Evolutionary conservation across 1,284 basidiomycete species (phyloP).

Genomic region (Veloporphyrellus conicus): DNA sequence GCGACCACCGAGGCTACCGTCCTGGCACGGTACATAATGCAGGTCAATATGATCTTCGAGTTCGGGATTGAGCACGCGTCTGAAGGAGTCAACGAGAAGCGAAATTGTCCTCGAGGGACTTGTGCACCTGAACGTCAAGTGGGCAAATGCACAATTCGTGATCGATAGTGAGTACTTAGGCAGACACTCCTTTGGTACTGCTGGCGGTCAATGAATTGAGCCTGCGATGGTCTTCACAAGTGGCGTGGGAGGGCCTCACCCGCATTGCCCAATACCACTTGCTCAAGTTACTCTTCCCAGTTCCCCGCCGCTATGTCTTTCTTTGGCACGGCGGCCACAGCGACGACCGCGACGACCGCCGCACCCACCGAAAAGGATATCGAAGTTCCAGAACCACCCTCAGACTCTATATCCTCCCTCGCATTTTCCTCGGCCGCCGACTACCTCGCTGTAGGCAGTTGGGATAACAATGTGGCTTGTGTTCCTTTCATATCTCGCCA

Average conservation of each 20-base stretch:
- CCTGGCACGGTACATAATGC: no score
- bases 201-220: no score
- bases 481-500: neutral
- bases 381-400: slow-evolving; percentile 53
- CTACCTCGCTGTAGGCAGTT: slow-evolving; percentile 56
- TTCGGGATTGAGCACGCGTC: no score
- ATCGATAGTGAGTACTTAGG: neutral
- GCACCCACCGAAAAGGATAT: slow-evolving; percentile 46
- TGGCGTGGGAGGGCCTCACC: slow-evolving; percentile 22
- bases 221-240: neutral
- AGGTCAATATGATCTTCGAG: no score
- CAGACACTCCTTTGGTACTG: no score
- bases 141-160: no score
- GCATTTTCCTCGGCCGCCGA: slow-evolving; percentile 49
- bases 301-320: slow-evolving; percentile 24
- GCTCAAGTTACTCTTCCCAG: no score
- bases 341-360: slow-evolving; percentile 23
- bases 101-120: no score
- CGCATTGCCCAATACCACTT: neutral
- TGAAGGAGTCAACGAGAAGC: no score
- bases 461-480: slow-evolving; percentile 54
- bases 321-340: slow-evolving; percentile 22
- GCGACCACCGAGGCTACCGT: no score
- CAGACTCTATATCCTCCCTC: slow-evolving; percentile 56
- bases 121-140: no score